Evolutionary conservation across 2,329 filamentous ascomycete species (phyloP), one percentile per base, ranked within the genome.

Genomic region (Ceratocystis albifundus): DNA sequence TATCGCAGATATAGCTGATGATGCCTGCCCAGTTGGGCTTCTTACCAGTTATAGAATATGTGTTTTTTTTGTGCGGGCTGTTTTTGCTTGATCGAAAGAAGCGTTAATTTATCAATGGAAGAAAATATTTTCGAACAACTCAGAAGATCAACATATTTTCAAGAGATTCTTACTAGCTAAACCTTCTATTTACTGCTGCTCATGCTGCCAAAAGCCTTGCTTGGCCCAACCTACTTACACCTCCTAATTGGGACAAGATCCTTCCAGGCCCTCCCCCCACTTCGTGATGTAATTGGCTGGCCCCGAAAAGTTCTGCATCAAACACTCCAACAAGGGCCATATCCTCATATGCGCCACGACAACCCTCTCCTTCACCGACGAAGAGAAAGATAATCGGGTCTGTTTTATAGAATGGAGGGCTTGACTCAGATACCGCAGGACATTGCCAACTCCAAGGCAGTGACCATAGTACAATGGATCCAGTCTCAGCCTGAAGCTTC

Each of bases 381-480:
- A 67, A 28, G 25, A 20, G 44, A 41, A 41, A 45, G 30, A 62
- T 8, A 59, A 41, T 15, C 17, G 45, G 17, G 55, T 36, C 25
- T 8, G 55, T 36, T 65, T 65, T n/a, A 36, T n/a, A 65, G 32
- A 30, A 67, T 67, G 66, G 62, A 53, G 63, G 41, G 64, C 44
- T 61, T 30, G 20, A 61, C 30, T 36, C 8, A 10, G 10, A 63
- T 68, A 25, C 67, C 67, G 8, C 48, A 66, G n/a, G 61, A 66
- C 17, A 55, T 68, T 44, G 64, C 65, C 25, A 57, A 53, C 48
- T 66, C 64, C 20, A 68, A 68, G 50, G 67, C 67, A 4, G 46
- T 64, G 46, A 41, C 50, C 32, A 68, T 68, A 45, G 64, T 68
- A 55, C 67, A 66, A 64, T 70, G 70, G 70, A 66, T 71, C 30